A percentile compares a stretch with the other conserved stretches of the same genome.
These are phyloP conservation scores for Pleurotus pulmonarius DNA, from an alignment of 768 basidiomycete species.

Conservation along the genomic window DNA sequence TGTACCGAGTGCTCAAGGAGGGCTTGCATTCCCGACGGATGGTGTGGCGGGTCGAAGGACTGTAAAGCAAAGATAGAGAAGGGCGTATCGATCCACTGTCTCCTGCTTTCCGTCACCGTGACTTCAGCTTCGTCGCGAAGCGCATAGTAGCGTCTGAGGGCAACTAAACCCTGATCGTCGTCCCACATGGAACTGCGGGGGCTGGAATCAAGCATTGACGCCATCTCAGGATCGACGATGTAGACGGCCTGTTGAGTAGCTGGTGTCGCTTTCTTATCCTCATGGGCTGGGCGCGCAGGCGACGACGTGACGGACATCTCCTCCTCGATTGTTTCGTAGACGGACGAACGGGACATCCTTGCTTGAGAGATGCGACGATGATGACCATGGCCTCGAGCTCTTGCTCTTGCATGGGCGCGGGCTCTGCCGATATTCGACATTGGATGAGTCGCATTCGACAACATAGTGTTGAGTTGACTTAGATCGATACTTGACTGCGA, in stretches of 20 bases:
- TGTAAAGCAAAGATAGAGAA: slow-evolving; percentile 72
- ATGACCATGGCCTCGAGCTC: slow-evolving; percentile 60
- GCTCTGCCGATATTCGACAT: slow-evolving; percentile 27
- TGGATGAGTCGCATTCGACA: slow-evolving; percentile 55
- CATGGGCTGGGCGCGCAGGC: slow-evolving; percentile 21
- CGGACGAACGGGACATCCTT: slow-evolving; percentile 59
- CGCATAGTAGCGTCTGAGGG: slow-evolving; percentile 64
- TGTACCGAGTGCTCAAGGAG: slow-evolving; percentile 70
- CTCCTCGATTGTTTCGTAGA: slow-evolving; percentile 81
- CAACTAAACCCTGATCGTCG: slow-evolving; percentile 62
- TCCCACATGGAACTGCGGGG: slow-evolving; percentile 50
- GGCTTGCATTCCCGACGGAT: slow-evolving; percentile 67
- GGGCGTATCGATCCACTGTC: slow-evolving; percentile 65
- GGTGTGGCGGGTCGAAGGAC: slow-evolving; percentile 65
- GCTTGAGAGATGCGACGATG: slow-evolving; percentile 66
- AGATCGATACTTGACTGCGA: slow-evolving; percentile 80
- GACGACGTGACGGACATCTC: slow-evolving; percentile 41
- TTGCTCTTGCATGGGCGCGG: slow-evolving; percentile 25
- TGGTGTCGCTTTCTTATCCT: slow-evolving; percentile 32
- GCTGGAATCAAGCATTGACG: slow-evolving; percentile 36
- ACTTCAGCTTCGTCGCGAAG: slow-evolving; percentile 65
- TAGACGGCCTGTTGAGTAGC: slow-evolving; percentile 41
- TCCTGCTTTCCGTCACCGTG: slow-evolving; percentile 64
- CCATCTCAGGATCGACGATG: slow-evolving; percentile 55
- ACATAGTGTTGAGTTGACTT: slow-evolving; percentile 50